Evolutionary conservation across 495 filamentous ascomycete genomes (phyloP).

Genomic region (Xeromyces bisporus): DNA sequence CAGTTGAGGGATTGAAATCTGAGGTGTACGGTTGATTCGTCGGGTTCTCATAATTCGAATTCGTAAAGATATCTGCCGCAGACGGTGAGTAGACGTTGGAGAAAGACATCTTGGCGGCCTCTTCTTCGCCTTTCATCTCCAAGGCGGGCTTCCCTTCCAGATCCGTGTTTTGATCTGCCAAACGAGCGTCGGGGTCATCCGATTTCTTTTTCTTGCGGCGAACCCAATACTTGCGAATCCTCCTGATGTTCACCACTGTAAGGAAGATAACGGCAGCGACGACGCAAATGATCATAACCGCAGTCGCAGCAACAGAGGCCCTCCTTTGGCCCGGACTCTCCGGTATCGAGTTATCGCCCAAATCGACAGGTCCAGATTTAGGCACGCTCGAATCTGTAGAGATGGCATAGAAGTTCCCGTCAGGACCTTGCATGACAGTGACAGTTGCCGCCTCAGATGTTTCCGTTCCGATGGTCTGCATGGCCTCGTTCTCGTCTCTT

Average conservation of each 20-base stretch:
- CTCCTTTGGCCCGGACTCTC: slow-evolving; percentile 11
- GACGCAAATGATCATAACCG: slow-evolving; percentile 5
- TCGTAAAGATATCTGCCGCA: slow-evolving; percentile 9
- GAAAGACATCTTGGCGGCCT: too few relatives aligned
- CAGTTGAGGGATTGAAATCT: slow-evolving; percentile 1
- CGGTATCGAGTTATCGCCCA: too few relatives aligned
- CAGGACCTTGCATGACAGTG: too few relatives aligned
- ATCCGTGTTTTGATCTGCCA: not conserved
- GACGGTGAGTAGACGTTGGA: slow-evolving; percentile 13
- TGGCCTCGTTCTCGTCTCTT: too few relatives aligned
- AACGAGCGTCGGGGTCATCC: not conserved
- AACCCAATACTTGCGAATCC: slow-evolving; percentile 2
- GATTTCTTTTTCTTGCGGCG: slow-evolving; percentile 3
- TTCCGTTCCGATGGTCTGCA: too few relatives aligned
- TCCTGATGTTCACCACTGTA: slow-evolving; percentile 4
- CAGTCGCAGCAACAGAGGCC: slow-evolving; percentile 8
- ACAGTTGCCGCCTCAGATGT: too few relatives aligned
- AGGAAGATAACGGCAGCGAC: slow-evolving; percentile 6
- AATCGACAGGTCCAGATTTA: too few relatives aligned
- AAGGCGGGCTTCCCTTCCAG: not conserved
- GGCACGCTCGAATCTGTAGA: too few relatives aligned
- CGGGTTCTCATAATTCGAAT: slow-evolving; percentile 2
- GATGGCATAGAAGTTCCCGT: too few relatives aligned
- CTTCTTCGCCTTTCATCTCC: too few relatives aligned
- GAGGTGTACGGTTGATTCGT: slow-evolving; percentile 1